Evolutionary conservation across 306 rosid genomes (phyloP), one percentile per base, ranked within the genome.

Genomic region (Citrullus amarus): DNA sequence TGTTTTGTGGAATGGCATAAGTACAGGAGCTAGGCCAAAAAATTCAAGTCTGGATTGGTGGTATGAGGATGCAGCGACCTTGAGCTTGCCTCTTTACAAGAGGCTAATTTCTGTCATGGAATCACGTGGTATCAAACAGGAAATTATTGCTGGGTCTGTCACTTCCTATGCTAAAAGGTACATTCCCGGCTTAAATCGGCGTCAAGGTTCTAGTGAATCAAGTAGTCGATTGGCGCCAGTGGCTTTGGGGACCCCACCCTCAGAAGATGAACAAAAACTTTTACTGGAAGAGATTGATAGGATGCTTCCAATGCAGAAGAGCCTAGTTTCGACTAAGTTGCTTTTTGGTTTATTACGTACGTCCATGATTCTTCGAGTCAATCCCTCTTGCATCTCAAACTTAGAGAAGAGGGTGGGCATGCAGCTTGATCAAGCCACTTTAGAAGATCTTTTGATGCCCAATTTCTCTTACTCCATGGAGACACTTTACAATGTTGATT

Each of bases 1-100:
- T 81, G 93, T 95, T 75, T 81, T 95, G 83, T 95, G 99, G 99
- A 95, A 95, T 86, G 99, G 99, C 74, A 95, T 95, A 83, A 95
- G 97, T 81, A 92, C 99, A 0, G 99, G 99, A 76, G 99, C 99
- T 57, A 91, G 91, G 77, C 97, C 96, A 25, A 95, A 86, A 83
- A 86, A 92, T 80, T 70, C 97, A 55, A 91, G 90, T 82, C 81
- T 84, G 13, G 99, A 92, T 86, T 95, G 99, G 99, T 95, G 99
- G 99, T 92, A 89, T 6, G 97, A 95, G 67, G 97, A 92, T 82
- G 99, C 80, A 8, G 80, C 93, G 0, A 80, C 66, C 80, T 83
- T 95, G 84, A 92, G 96, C 88, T 88, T 95, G 86, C 87, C 91
- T 25, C 90, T 95, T 25, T 92, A 89, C 84, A 93, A 87, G 84